Percentiles rank a stretch among this genome's conserved stretches.
These are phyloP conservation scores for Castanospermum australe DNA, from an alignment of 306 rosid species.

Conservation along the genomic window DNA sequence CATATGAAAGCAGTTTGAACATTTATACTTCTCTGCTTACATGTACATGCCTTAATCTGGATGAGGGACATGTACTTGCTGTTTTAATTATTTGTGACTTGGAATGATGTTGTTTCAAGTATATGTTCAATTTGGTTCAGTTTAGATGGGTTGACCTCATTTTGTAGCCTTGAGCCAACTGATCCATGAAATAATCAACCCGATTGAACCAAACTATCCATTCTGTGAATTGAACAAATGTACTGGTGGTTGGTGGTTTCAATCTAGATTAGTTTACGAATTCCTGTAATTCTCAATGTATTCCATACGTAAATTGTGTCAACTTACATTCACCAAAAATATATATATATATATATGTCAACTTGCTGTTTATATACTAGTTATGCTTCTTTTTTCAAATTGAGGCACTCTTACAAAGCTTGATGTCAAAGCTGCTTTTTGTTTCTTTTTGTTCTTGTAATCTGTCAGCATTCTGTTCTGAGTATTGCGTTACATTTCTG, in stretches of 20 bases:
- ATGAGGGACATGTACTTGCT: not conserved
- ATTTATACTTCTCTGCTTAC: not conserved
- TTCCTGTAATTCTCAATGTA: not conserved
- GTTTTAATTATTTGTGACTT: not conserved
- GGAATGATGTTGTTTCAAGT: not conserved
- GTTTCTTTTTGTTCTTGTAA: not conserved
- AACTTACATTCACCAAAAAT: too few relatives aligned
- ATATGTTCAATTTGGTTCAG: not conserved
- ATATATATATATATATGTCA: too few relatives aligned
- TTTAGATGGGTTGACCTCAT: not conserved
- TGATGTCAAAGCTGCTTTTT: not conserved
- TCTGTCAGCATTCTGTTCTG: not conserved
- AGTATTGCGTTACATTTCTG: not conserved
- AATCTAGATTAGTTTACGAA: not conserved
- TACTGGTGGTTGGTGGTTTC: constrained; percentile 16
- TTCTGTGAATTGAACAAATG: not conserved
- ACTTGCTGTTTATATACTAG: constrained; percentile 4
- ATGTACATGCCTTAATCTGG: not conserved
- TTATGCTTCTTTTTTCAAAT: not conserved
- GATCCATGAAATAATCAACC: not conserved
- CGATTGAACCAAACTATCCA: not conserved
- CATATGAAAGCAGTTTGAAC: not conserved
- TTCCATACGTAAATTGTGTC: not conserved
- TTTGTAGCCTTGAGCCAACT: not conserved
- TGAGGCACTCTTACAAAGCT: not conserved